These are phyloP conservation scores for Phycomyces blakesleeanus DNA, from an alignment of 192 early-diverging fungal genomes.

Conservation along the genomic window DNA sequence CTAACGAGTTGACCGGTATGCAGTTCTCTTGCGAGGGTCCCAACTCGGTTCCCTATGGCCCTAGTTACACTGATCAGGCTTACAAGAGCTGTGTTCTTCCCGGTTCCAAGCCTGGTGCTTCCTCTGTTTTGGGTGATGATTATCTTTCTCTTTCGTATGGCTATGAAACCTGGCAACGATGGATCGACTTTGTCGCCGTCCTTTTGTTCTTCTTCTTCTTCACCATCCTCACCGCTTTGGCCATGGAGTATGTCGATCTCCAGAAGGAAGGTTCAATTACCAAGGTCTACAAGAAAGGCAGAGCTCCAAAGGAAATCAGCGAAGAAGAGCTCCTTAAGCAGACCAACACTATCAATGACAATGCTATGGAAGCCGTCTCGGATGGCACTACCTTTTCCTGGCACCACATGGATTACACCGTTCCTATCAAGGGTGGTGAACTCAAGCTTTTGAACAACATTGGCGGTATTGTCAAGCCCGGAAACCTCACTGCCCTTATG, in stretches of 20 bases:
- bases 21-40: slow-evolving; percentile 24
- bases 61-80: slow-evolving; percentile 39
- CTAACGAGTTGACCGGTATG: slow-evolving; percentile 59
- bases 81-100: slow-evolving; percentile 56
- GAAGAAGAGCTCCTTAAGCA: slow-evolving; percentile 9
- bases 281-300: slow-evolving; percentile 47
- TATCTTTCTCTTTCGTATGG: slow-evolving; percentile 48
- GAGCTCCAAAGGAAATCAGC: slow-evolving; percentile 5
- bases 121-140: slow-evolving; percentile 46
- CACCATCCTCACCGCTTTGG: slow-evolving; percentile 37
- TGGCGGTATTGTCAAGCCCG: slow-evolving; percentile 70
- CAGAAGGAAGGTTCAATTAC: slow-evolving; percentile 53
- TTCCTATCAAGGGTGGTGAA: slow-evolving; percentile 44
- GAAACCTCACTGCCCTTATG: slow-evolving; percentile 81
- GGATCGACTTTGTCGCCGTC: slow-evolving; percentile 50
- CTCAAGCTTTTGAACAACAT: slow-evolving; percentile 59
- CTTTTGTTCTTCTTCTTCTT: slow-evolving; percentile 40
- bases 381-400: slow-evolving; percentile 60
- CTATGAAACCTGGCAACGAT: slow-evolving; percentile 48
- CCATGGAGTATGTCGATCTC: slow-evolving; percentile 62
- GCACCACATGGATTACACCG: slow-evolving; percentile 59
- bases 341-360: slow-evolving; percentile 7
- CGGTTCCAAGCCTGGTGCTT: slow-evolving; percentile 47
- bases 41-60: slow-evolving; percentile 45
- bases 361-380: slow-evolving; percentile 43